Percentiles rank a stretch among this genome's conserved stretches.
Evolutionary conservation across 116 monocot species (phyloP).

Genomic region (Dioscorea cayenensis): DNA sequence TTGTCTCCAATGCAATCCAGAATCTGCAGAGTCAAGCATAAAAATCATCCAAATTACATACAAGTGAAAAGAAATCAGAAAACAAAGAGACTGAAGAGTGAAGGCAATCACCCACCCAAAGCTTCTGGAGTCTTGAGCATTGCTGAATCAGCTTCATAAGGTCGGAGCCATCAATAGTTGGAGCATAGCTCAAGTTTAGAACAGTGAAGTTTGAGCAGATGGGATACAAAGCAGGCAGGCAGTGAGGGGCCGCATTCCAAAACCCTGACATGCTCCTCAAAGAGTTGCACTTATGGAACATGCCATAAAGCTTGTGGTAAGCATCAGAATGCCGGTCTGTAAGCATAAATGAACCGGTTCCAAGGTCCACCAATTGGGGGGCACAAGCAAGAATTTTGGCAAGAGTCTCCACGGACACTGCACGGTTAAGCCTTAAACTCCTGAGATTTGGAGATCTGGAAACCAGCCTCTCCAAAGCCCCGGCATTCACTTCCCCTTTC

Average conservation of each 20-base stretch:
- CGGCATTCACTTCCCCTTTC: slow-evolving; percentile 45
- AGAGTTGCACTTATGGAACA: slow-evolving; percentile 30
- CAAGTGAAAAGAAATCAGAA: neutral
- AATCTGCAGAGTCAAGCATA: slow-evolving; percentile 8
- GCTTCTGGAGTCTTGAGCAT: slow-evolving; percentile 45
- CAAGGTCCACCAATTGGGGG: slow-evolving; percentile 53
- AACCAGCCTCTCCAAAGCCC: slow-evolving; percentile 44
- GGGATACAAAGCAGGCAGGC: slow-evolving; percentile 28
- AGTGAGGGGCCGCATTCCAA: slow-evolving; percentile 40
- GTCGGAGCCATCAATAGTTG: slow-evolving; percentile 25
- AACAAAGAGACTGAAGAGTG: neutral
- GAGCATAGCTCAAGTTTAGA: slow-evolving; percentile 66
- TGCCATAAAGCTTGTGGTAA: slow-evolving; percentile 16
- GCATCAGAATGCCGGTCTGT: slow-evolving; percentile 14
- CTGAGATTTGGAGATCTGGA: slow-evolving; percentile 53
- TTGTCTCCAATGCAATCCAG: slow-evolving; percentile 29
- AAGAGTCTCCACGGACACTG: slow-evolving; percentile 38
- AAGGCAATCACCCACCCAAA: slow-evolving; percentile 36
- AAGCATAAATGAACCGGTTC: slow-evolving; percentile 38
- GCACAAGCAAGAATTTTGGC: slow-evolving; percentile 36
- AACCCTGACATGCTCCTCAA: slow-evolving; percentile 56
- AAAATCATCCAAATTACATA: neutral
- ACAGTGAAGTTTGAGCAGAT: slow-evolving; percentile 33
- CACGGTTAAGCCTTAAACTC: slow-evolving; percentile 38
- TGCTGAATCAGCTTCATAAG: slow-evolving; percentile 37